Evolutionary conservation across 1,284 basidiomycete species (phyloP).

Genomic region (Blastosporella zonata): DNA sequence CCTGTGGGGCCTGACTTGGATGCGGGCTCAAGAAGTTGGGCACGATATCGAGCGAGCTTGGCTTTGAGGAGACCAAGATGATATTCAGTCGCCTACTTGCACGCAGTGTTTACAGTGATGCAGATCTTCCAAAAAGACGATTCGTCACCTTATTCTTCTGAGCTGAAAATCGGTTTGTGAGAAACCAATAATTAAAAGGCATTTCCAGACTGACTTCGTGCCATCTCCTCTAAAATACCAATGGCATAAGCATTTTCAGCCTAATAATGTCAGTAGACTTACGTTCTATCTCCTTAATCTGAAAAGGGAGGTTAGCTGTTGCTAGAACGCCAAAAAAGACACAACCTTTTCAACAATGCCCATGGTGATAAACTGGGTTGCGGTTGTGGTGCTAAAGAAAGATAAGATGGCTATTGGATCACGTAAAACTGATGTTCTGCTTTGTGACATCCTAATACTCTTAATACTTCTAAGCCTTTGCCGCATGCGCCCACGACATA

Average conservation of each 20-base stretch:
- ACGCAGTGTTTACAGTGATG: slow-evolving; percentile 13
- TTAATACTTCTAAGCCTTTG: neutral
- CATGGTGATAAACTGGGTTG: slow-evolving; percentile 52
- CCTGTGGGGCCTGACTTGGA: slow-evolving; percentile 81
- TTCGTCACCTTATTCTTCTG: slow-evolving; percentile 83
- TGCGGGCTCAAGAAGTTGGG: slow-evolving; percentile 84
- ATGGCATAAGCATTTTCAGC: neutral
- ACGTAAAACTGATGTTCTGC: slow-evolving; percentile 10
- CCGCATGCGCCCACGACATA: slow-evolving; percentile 38
- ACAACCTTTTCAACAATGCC: slow-evolving; percentile 85
- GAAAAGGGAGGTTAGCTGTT: slow-evolving; percentile 5
- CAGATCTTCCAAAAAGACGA: slow-evolving; percentile 4
- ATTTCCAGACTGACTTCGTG: slow-evolving; percentile 65
- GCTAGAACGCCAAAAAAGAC: slow-evolving; percentile 5
- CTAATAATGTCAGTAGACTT: slow-evolving; percentile 26
- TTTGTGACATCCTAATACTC: slow-evolving; percentile 3
- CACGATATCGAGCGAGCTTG: slow-evolving; percentile 88
- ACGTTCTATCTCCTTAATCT: slow-evolving; percentile 96
- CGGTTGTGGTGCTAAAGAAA: slow-evolving; percentile 7
- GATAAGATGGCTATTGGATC: slow-evolving; percentile 13
- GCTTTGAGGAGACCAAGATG: slow-evolving; percentile 88
- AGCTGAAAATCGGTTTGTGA: slow-evolving; percentile 42
- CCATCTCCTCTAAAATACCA: slow-evolving; percentile 80
- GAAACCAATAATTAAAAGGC: slow-evolving; percentile 2
- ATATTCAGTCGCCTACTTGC: slow-evolving; percentile 82